Evolutionary conservation across 768 basidiomycete species (phyloP).

Genomic region (Auriscalpium vulgare): DNA sequence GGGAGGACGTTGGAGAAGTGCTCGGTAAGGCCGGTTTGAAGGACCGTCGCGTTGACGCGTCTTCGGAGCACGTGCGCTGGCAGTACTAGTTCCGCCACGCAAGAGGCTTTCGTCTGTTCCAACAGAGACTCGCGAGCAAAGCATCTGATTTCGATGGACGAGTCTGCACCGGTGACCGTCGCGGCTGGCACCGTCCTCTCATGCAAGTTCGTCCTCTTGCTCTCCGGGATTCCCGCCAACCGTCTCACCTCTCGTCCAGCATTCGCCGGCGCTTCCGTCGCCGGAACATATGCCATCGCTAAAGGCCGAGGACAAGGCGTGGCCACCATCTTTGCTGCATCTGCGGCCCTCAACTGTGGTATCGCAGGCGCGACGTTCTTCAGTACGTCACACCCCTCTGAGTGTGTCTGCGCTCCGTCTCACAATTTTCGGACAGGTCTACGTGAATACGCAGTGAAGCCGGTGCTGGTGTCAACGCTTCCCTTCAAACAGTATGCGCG

Average conservation of each 20-base stretch:
- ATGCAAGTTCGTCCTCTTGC: conserved; percentile 70
- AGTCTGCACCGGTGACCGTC: conserved; percentile 33
- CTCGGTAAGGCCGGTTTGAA: too few species aligned
- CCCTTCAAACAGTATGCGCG: conserved; percentile 39
- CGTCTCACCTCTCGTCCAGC: conserved; percentile 36
- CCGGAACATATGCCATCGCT: conserved; percentile 38
- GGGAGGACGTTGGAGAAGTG: too few species aligned
- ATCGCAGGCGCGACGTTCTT: conserved; percentile 73
- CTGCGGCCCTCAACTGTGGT: conserved; percentile 65
- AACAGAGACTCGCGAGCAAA: too few species aligned
- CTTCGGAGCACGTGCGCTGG: too few species aligned
- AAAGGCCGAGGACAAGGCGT: conserved; percentile 39
- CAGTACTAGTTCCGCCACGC: too few species aligned
- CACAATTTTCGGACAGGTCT: conserved; percentile 37
- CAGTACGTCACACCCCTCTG: conserved; percentile 36
- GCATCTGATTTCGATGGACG: conserved; percentile 17
- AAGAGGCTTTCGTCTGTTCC: too few species aligned
- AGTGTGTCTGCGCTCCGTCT: background rate
- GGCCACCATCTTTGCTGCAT: conserved; percentile 35
- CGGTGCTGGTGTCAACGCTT: conserved; percentile 41
- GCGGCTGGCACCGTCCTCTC: conserved; percentile 52
- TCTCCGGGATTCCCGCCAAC: conserved; percentile 10
- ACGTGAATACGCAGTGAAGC: conserved; percentile 70
- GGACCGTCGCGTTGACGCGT: too few species aligned
- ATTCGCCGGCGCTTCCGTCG: conserved; percentile 39